A percentile compares a stretch with the other conserved stretches of the same genome.
Evolutionary conservation across 139 green algal genomes (phyloP).

Genomic region (Mesostigma viride): DNA sequence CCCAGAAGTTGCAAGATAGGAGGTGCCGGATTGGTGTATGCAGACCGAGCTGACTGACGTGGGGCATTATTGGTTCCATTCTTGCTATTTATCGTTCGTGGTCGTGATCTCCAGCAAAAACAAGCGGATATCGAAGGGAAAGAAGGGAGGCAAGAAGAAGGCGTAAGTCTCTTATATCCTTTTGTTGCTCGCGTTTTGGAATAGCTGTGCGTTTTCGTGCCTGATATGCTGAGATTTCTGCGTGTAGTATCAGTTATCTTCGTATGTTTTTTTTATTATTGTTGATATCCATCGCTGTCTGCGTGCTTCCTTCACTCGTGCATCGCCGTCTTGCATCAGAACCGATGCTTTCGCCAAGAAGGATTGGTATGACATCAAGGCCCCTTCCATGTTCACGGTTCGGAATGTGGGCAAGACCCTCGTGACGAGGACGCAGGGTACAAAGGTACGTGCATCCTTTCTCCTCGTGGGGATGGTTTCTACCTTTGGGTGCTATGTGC

Average conservation of each 20-base stretch:
- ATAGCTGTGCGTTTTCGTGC: conserved; percentile 7
- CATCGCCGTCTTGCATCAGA: conserved; percentile 39
- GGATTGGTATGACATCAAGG: conserved; percentile 99
- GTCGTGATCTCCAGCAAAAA: conserved; percentile 70
- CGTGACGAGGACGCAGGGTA: conserved; percentile 89
- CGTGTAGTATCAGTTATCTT: no score
- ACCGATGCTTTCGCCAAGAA: conserved; percentile 97
- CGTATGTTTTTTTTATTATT: not conserved
- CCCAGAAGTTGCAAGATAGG: no score
- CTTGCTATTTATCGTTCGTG: no score
- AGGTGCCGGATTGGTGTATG: no score
- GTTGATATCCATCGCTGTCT: not conserved
- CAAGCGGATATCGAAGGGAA: conserved; percentile 97
- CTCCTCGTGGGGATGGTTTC: no score
- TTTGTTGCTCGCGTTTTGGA: not conserved
- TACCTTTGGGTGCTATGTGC: no score
- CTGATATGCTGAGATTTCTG: no score
- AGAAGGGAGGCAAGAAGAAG: conserved; percentile 98
- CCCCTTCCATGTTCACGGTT: conserved; percentile 81
- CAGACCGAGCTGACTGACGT: no score
- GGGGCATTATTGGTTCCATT: no score
- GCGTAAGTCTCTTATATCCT: conserved; percentile 48
- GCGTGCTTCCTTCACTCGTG: not conserved
- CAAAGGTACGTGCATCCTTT: conserved; percentile 83
- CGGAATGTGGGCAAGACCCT: conserved; percentile 95